A percentile compares a stretch with the other conserved stretches of the same genome.
Evolutionary conservation across 371 early-diverging fungal genomes (phyloP).

Genomic region (Apophysomyces elegans): DNA sequence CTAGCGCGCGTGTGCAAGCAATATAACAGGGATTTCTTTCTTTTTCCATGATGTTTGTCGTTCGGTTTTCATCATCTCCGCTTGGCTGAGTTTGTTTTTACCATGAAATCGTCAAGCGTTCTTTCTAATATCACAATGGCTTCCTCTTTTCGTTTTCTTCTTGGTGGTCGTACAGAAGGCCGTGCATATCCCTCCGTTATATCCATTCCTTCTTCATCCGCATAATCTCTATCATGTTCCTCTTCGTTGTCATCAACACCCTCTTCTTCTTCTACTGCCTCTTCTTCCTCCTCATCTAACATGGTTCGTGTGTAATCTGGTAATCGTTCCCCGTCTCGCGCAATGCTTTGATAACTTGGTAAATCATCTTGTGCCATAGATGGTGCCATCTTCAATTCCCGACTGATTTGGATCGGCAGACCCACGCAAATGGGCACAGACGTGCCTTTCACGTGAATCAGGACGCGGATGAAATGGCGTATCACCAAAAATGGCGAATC

Average conservation of each 20-base stretch:
- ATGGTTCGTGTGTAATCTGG: conserved; percentile 27
- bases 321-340: conserved; percentile 32
- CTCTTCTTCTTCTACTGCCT: neutral
- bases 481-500: conserved; percentile 41
- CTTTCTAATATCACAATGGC: conserved; percentile 6
- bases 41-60: neutral
- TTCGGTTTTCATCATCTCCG: neutral
- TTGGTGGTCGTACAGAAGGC: neutral
- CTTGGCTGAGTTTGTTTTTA: neutral
- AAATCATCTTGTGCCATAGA: conserved; percentile 19
- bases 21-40: neutral
- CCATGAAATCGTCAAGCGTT: conserved; percentile 1
- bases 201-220: neutral
- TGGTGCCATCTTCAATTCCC: neutral
- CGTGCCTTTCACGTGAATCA: conserved; percentile 20
- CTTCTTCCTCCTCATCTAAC: conserved; percentile 6
- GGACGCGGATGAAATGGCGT: conserved; percentile 33
- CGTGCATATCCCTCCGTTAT: neutral
- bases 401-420: conserved; percentile 32
- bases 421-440: conserved; percentile 34
- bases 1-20: no score
- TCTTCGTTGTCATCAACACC: neutral
- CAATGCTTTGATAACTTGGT: conserved; percentile 29
- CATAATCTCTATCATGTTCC: neutral
- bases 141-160: conserved; percentile 2